Evolutionary conservation across 495 filamentous ascomycete genomes (phyloP).

Genomic region (Evernia prunastri): DNA sequence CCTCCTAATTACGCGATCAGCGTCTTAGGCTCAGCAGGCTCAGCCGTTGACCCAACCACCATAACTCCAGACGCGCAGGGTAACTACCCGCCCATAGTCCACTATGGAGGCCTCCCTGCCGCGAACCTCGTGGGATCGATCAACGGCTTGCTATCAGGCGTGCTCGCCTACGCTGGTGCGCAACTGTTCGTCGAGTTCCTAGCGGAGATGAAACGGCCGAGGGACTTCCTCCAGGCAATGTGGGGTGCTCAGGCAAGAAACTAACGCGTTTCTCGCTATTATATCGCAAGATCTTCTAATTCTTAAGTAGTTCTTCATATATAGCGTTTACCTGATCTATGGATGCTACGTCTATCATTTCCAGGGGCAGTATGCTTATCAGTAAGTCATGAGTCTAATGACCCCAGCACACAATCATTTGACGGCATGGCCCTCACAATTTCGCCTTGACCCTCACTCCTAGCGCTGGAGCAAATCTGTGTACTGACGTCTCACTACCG

Average conservation of each 20-base stretch:
- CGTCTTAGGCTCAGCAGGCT: constrained; percentile 36
- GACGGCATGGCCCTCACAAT: neutral
- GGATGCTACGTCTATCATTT: constrained; percentile 52
- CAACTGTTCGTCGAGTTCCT: constrained; percentile 60
- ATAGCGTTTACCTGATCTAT: constrained; percentile 47
- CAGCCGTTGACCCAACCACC: constrained; percentile 27
- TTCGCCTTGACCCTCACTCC: neutral
- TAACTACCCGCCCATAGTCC: constrained; percentile 31
- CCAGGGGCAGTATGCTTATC: constrained; percentile 50
- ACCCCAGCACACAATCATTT: neutral
- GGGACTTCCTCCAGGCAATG: constrained; percentile 56
- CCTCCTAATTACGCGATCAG: constrained; percentile 40
- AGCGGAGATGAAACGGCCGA: constrained; percentile 57
- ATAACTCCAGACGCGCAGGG: constrained; percentile 30
- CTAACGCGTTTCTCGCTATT: too few species aligned
- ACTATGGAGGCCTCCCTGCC: constrained; percentile 32
- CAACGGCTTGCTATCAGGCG: constrained; percentile 53
- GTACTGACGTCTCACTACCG: neutral
- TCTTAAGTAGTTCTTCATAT: constrained; percentile 55
- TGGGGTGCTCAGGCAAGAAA: constrained; percentile 47
- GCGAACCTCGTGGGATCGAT: constrained; percentile 32
- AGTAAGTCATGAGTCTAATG: constrained; percentile 8
- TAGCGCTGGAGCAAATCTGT: neutral
- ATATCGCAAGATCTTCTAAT: too few species aligned
- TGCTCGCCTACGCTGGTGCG: constrained; percentile 54